phyloP scores from a whole-genome alignment of 148 eudicot species.

The Suaeda aralocaspica region DNA sequence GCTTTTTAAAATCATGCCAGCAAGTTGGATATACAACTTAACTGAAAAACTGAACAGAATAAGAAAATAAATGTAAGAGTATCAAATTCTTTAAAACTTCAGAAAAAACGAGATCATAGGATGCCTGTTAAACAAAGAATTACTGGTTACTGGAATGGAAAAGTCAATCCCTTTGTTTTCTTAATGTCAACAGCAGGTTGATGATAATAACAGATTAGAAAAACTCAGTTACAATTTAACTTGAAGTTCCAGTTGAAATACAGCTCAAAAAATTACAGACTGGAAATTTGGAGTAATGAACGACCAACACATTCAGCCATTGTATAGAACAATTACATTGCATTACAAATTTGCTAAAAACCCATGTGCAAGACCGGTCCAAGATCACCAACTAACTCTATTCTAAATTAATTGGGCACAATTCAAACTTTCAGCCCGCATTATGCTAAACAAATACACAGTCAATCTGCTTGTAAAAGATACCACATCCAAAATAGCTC shows the following conservation, averaged over 20 bases:
- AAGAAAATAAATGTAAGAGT: neutral
- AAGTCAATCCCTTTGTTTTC: neutral
- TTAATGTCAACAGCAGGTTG: neutral
- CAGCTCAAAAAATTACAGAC: neutral
- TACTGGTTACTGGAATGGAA: neutral
- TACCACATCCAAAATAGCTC: neutral
- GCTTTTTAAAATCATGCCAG: neutral
- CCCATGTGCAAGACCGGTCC: neutral
- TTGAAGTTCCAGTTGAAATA: neutral
- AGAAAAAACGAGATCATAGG: neutral
- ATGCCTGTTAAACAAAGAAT: neutral
- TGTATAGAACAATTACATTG: neutral
- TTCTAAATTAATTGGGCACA: neutral
- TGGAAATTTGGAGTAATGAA: no score
- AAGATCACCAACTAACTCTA: neutral
- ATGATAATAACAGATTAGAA: neutral
- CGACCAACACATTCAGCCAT: no score
- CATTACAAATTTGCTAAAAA: neutral
- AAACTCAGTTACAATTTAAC: neutral
- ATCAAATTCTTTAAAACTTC: neutral
- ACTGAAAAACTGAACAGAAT: neutral
- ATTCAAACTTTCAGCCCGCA: neutral
- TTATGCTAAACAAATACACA: neutral
- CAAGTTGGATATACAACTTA: neutral
- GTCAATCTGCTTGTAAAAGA: no score